Conservation (phyloP, 148 eudicot species). For the Cornus controversa region DNA sequence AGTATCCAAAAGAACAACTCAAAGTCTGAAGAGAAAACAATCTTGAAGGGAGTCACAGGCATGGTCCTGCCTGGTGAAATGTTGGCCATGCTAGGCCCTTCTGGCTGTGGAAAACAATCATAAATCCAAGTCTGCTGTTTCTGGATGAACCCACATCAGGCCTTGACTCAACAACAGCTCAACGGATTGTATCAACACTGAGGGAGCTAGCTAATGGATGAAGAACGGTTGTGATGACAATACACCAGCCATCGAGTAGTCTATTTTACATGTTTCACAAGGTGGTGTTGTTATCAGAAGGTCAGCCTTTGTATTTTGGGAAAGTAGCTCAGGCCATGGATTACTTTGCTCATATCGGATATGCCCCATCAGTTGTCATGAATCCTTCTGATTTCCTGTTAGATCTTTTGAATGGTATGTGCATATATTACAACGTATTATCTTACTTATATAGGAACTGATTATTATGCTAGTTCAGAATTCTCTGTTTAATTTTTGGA, state of each 20-base stretch:
- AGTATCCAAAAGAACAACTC: conserved; percentile 18
- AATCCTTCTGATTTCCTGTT: conserved; percentile 80
- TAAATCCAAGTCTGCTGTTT: conserved; percentile 74
- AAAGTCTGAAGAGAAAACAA: conserved; percentile 37
- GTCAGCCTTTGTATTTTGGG: conserved; percentile 66
- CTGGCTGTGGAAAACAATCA: conserved; percentile 94
- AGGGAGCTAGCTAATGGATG: conserved; percentile 56
- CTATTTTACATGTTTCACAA: conserved; percentile 73
- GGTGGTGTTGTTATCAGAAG: conserved; percentile 69
- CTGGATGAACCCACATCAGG: conserved; percentile 87
- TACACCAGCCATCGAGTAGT: conserved; percentile 86
- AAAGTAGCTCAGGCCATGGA: conserved; percentile 54
- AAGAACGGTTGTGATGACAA: conserved; percentile 66
- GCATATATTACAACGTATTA: background rate
- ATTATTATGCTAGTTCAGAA: background rate
- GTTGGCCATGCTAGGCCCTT: too few relatives aligned
- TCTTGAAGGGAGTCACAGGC: too few relatives aligned
- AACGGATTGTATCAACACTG: conserved; percentile 60
- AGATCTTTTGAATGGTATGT: conserved; percentile 74
- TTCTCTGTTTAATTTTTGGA: background rate
- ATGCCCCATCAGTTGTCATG: conserved; percentile 52
- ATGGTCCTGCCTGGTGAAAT: too few relatives aligned
- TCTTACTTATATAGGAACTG: too few relatives aligned
- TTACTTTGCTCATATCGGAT: conserved; percentile 56
- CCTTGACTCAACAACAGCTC: conserved; percentile 81